Evolutionary conservation across 495 filamentous ascomycete genomes (phyloP).

Genomic region (Halenospora varia): DNA sequence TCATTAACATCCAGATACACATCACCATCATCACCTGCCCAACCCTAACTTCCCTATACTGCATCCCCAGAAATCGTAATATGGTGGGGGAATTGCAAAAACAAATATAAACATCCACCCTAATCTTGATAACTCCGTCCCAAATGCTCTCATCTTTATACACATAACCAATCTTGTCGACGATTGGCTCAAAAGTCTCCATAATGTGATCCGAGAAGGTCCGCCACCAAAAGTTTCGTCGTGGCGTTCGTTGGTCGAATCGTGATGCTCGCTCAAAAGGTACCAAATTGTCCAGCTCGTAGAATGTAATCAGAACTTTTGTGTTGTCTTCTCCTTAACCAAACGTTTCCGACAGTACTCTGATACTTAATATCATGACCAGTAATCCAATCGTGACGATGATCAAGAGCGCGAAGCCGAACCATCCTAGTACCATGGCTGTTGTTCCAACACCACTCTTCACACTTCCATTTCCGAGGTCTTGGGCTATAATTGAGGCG

Average conservation of each 20-base stretch:
- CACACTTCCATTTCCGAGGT: conserved; percentile 92
- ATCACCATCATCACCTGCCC: conserved; percentile 5
- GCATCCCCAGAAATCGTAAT: not conserved
- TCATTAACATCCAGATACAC: conserved; percentile 20
- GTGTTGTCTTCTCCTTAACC: too few species aligned
- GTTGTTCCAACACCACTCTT: conserved; percentile 82
- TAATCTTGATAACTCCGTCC: conserved; percentile 22
- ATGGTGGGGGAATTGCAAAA: not conserved
- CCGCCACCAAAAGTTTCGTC: not conserved
- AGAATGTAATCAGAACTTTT: not conserved
- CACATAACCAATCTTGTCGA: conserved; percentile 6
- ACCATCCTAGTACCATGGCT: conserved; percentile 97
- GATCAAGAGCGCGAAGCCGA: conserved; percentile 86
- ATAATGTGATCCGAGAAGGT: conserved; percentile 2
- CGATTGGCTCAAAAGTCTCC: not conserved
- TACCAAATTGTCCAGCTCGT: conserved; percentile 10
- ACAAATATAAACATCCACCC: conserved; percentile 4
- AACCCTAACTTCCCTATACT: not conserved
- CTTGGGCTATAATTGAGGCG: conserved; percentile 86
- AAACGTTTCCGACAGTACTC: conserved; percentile 38
- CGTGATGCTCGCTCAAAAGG: conserved; percentile 25
- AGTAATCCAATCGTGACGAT: conserved; percentile 91
- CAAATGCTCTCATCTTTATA: conserved; percentile 24
- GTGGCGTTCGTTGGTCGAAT: conserved; percentile 9
- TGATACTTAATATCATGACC: conserved; percentile 92